Base-by-base conservation (phyloP, 2,329 filamentous ascomycete species). In the Pestalotiopsis sp. region DNA sequence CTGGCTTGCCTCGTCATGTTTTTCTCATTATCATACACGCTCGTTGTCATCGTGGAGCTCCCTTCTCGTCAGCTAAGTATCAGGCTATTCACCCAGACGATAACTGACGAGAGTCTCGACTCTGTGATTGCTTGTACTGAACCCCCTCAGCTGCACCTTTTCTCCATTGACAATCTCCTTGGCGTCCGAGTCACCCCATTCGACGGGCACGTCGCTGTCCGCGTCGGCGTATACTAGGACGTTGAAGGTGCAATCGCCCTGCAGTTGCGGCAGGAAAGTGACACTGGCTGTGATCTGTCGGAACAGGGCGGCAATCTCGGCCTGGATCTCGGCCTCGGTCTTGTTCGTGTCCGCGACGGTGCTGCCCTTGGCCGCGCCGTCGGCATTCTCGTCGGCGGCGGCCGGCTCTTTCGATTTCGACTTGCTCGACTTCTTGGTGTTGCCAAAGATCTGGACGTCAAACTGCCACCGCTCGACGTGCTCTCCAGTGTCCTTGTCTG, bases 401-500 rank as follows among this genome's bases (percentile, higher is more conserved):
- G 87, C 81, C 2, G 82, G 79, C 12, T 86, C 81, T 77, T 97
- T 96, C 45, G 79, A 77, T 68, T 82, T 81, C 13, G 81, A 77
- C 68, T 82, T 83, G 56, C 77, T 73, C n/a, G 52, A 59, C 63
- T 77, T 73, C 45, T 72, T 71, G 60, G 45, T 20, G 27, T 73
- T 74, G 27, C 64, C 64, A 73, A 83, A 75, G 73, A 85, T 81
- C 76, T 82, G 76, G 68, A 81, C 95, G 80, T 98, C 95, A 77
- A 99, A 99, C 80, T 99, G 95, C 96, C 96, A 99, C 72, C 96
- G 87, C 84, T 99, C 96, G 59, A 99, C 90, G 80, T 97, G 92
- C 79, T 98, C 95, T 72, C 95, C 96, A 0, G 95, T 97, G 81
- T 99, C 96, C 82, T 98, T 98, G 84, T 93, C 93, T 39, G 95